A percentile compares a stretch with the other conserved stretches of the same genome.
Conservation (phyloP, 2,329 filamentous ascomycete genomes). For the Ilyonectria destructans region DNA sequence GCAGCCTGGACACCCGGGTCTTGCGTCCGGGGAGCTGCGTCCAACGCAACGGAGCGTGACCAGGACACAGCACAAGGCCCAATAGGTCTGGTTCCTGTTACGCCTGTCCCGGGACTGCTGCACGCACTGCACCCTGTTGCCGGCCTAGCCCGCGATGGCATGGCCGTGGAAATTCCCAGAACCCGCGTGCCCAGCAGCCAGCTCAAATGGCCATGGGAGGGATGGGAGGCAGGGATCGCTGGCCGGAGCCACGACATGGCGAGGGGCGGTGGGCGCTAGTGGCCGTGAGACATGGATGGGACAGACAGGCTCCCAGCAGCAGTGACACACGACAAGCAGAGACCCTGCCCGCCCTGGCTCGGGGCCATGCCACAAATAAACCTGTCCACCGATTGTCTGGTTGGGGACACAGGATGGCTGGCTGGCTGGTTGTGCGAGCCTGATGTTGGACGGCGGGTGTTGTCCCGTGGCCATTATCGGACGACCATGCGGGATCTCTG, state of each 20-base stretch:
- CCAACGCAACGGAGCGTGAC: slow-evolving; percentile 42
- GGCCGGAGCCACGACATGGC: slow-evolving; percentile 31
- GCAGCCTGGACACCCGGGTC: slow-evolving; percentile 31
- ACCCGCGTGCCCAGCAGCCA: slow-evolving; percentile 15
- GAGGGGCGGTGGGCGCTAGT: slow-evolving; percentile 46
- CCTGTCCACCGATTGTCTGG: slow-evolving; percentile 7
- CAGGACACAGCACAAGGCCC: slow-evolving; percentile 35
- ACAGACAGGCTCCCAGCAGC: slow-evolving; percentile 35
- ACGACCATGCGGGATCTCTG: not conserved
- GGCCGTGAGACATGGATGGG: slow-evolving; percentile 48
- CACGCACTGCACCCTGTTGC: slow-evolving; percentile 38
- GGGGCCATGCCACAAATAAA: slow-evolving; percentile 8
- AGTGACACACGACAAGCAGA: slow-evolving; percentile 31
- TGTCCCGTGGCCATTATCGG: not conserved
- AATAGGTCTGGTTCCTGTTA: slow-evolving; percentile 40
- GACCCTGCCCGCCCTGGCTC: slow-evolving; percentile 16
- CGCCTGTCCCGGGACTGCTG: slow-evolving; percentile 37
- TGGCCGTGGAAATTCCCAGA: slow-evolving; percentile 31
- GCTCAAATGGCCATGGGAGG: not conserved
- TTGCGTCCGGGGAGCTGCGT: slow-evolving; percentile 34
- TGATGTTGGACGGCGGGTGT: slow-evolving; percentile 11
- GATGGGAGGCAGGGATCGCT: slow-evolving; percentile 39
- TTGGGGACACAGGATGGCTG: slow-evolving; percentile 1
- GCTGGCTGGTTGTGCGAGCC: not conserved
- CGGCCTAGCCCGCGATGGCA: slow-evolving; percentile 45